Base-by-base conservation (phyloP, 768 basidiomycete species). In the Fomitopsis pulvina region DNA sequence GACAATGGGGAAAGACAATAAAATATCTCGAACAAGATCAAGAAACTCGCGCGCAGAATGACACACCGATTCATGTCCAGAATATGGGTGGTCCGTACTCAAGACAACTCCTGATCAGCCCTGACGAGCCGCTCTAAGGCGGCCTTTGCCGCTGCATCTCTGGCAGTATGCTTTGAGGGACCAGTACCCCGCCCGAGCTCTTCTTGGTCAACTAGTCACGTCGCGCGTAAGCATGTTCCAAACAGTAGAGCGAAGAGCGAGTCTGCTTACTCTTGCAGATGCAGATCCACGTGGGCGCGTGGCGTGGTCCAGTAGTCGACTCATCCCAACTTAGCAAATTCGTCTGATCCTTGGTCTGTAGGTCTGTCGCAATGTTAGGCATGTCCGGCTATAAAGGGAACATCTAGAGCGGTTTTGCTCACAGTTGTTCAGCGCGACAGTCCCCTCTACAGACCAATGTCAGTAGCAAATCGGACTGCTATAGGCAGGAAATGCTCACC, bases 251-350 rank as follows among this genome's bases (percentile, higher is more conserved):
- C 0, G 16, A n/a, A n/a, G 8, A 11, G 39, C 21, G 20, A 37
- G 11, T 8, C 1, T 54, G 50, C 57, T 52, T 42, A 82, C 85
- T 74, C 71, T 80, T 83, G 63, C 83, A 85, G 4, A 73, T 55
- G 2, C 68, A 73, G 1, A 70, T 81, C 83, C 83, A 86, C 32
- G 63, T 58, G 5, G 74, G 76, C 2, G 62, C 65, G 47, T 81
- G 71, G 11, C 63, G 64, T 0, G 70, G 68, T 0, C 81, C 82
- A 9, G 62, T 63, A 4, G 57, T 60, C 0, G 66, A 68, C 41
- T 83, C 79, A 20, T 69, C 59, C 81, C 82, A 87, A 56, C 73
- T 79, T 25, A 85, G 69, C 25, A 75, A 58, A 16, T 73, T 50
- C 29, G 69, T 59, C 28, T 66, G 65, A 12, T 68, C 67, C 34